Evolutionary conservation across 179 eudicot species (phyloP), one percentile per base, ranked within the genome.

Genomic region (Dionaea muscipula): DNA sequence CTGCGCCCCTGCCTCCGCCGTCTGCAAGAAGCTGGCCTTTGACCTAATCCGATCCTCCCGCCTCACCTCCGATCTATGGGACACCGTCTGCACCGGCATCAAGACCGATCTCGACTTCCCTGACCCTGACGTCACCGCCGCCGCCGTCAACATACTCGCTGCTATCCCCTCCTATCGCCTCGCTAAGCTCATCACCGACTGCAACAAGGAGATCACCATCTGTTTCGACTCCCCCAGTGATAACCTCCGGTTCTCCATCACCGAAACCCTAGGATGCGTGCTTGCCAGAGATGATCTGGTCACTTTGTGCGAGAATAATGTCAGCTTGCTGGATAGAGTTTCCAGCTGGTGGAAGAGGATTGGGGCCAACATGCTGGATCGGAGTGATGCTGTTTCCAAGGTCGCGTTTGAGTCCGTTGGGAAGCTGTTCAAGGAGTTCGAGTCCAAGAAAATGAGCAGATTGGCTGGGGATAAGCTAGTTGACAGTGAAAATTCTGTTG

Each of bases 381-480:
- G 61, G 2, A 66, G 94, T 0, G 97, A 90, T 67, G 17, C 74
- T 1, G 97, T 86, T 2, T 72, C 94, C 0, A 84, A 77, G 58
- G 94, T 90, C 0, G 95, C 97, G 7, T 90, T 90, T 44, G 97
- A 90, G 28, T 79, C 90, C 0, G 83, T 90, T 11, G 97, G 95
- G 43, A 76, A 82, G 59, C 58, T 90, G 70, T 90, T 90, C 48
- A 93, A 81, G 80, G 97, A 90, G 65, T 90, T 86, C 17, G 94
- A 90, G 52, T 74, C 90, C 12, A 90, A 90, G 67, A 70, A 75
- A 54, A 90, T 90, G 97, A 86, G 97, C 31, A 64, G 97, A 18
- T 70, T 90, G 51, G 97, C 97, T 0, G 95, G 97, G 4, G 95
- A 90, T 63, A 90, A 90, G 82, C 80, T 90, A 15, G 85, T 90